These are phyloP conservation scores for Botrytis elliptica DNA, from an alignment of 2,329 filamentous ascomycete species.

Conservation along the genomic window DNA sequence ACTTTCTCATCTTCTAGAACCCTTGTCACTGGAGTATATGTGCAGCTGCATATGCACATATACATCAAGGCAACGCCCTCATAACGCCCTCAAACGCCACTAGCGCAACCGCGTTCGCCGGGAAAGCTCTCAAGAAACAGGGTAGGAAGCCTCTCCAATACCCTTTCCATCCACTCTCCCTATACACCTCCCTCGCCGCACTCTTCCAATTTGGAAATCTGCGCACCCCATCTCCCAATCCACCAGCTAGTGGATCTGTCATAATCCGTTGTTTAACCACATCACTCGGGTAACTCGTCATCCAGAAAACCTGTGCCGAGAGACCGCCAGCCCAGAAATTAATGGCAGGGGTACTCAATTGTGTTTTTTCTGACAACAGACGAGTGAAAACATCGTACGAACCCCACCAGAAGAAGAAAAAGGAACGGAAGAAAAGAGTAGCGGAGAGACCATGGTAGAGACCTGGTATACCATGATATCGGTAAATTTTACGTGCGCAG, in stretches of 20 bases:
- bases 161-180: slow-evolving; percentile 71
- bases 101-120: slow-evolving; percentile 90
- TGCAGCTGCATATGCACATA: neutral
- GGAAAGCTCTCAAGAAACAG: slow-evolving; percentile 90
- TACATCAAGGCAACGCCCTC: slow-evolving; percentile 51
- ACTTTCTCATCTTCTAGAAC: neutral
- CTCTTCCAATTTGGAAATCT: slow-evolving; percentile 75
- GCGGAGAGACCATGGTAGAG: slow-evolving; percentile 83
- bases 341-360: slow-evolving; percentile 71
- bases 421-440: slow-evolving; percentile 83
- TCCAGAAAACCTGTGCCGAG: slow-evolving; percentile 92
- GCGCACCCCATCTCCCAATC: slow-evolving; percentile 63
- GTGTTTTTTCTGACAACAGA: slow-evolving; percentile 63
- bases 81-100: slow-evolving; percentile 93
- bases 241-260: slow-evolving; percentile 83
- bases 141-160: slow-evolving; percentile 94
- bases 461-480: slow-evolving; percentile 72
- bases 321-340: slow-evolving; percentile 98
- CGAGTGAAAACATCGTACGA: slow-evolving; percentile 83
- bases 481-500: slow-evolving; percentile 68
- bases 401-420: slow-evolving; percentile 99
- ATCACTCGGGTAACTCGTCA: slow-evolving; percentile 87
- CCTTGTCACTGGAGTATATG: neutral
- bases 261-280: slow-evolving; percentile 96
- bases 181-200: slow-evolving; percentile 74